Base-by-base conservation (phyloP, 257 asterid species). In the Ilex asprella region DNA sequence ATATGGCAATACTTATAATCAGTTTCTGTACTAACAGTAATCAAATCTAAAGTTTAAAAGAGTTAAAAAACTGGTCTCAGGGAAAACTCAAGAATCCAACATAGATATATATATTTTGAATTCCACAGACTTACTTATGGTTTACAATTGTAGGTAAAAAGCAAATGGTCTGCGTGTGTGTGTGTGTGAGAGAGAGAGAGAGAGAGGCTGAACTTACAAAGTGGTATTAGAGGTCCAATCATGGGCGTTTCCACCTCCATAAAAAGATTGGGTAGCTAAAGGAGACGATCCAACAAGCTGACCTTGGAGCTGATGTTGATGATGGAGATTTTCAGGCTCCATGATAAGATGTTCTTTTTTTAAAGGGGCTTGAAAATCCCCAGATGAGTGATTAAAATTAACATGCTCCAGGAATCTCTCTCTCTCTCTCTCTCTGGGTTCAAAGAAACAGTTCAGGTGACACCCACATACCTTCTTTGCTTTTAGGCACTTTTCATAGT, bases 291-390 rank as follows among this genome's bases (percentile, higher is more conserved):
- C 74, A 79, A 80, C 79, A 73, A 73, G 73, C 60, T 81, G 84
- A 77, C 78, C 84, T 46, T 61, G 83, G 39, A 71, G 80, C 60
- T 69, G 85, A 4, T 55, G 71, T 47, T 67, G 68, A 53, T 69
- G 79, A 71, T 81, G 88, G 76, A 75, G 75, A 61, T 82, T 77
- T 72, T 88, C 81, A 75, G 88, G 79, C 71, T 86, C 97, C 97
- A 86, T 89, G 60, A 80, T 69, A 74, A 70, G 67, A 49, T 77
- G 73, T 68, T 73, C 64, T 73, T 70, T 79, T 70, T 74, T 70
- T 70, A 60, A 75, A 30, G 30, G 62, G 64, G 68, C 88, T 84
- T 86, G 95, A 82, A 82, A 84, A 86, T 89, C 91, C 97, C 97
- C 79, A 89, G 93, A 86, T 67, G 67, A 66, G 75, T 58, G 67